Percentiles rank a stretch among this genome's conserved stretches.
Evolutionary conservation across 495 filamentous ascomycete genomes (phyloP).

Genomic region (Symbiotaphrina buchneri): DNA sequence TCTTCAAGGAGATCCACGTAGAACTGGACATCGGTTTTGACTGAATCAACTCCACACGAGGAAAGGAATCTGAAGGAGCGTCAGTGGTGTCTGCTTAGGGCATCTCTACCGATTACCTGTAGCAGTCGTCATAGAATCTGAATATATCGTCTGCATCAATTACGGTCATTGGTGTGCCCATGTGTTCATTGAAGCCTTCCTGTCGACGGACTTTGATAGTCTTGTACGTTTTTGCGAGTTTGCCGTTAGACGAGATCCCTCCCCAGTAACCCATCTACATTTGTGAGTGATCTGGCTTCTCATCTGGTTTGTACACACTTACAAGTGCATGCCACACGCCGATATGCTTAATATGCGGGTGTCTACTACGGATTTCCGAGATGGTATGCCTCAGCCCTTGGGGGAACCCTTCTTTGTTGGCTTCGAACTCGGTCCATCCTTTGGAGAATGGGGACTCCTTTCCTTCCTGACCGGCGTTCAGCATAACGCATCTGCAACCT

Average conservation of each 20-base stretch:
- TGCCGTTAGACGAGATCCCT: constrained; percentile 49
- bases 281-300: constrained; percentile 1
- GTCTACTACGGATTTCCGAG: constrained; percentile 37
- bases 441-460: constrained; percentile 26
- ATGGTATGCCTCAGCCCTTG: constrained; percentile 49
- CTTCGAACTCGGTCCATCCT: constrained; percentile 56
- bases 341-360: constrained; percentile 58
- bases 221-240: constrained; percentile 56
- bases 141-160: constrained; percentile 50
- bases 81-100: not conserved
- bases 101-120: constrained; percentile 14
- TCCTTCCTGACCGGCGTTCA: constrained; percentile 17
- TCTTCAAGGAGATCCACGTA: constrained; percentile 54
- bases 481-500: constrained; percentile 5
- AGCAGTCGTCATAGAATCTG: constrained; percentile 80
- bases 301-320: constrained; percentile 1
- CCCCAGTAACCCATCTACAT: constrained; percentile 70
- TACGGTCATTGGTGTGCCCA: constrained; percentile 44
- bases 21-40: constrained; percentile 84
- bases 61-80: constrained; percentile 34
- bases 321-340: constrained; percentile 89
- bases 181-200: constrained; percentile 22
- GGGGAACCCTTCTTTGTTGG: constrained; percentile 60
- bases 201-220: constrained; percentile 39
- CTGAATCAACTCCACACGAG: constrained; percentile 45